Conservation (phyloP, 139 green algal species). For the Pycnococcus provasolii region DNA sequence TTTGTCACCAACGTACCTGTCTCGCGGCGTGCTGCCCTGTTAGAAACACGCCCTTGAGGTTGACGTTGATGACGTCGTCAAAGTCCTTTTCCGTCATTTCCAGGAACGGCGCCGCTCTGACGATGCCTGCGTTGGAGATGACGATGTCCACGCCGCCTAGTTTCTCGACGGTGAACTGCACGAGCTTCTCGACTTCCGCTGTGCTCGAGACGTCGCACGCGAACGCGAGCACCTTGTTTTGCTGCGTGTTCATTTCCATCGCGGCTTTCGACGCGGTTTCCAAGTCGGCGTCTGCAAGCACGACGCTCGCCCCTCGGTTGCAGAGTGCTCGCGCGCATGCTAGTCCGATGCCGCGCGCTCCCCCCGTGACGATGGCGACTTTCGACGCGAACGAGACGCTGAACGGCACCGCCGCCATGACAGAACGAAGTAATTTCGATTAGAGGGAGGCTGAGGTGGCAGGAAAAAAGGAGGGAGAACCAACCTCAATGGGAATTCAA, state of each 20-base stretch:
- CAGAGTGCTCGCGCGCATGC: slow-evolving; percentile 56
- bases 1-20: too few relatives aligned
- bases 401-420: too few relatives aligned
- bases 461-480: too few relatives aligned
- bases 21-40: slow-evolving; percentile 45
- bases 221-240: slow-evolving; percentile 26
- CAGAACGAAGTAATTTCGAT: too few relatives aligned
- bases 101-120: slow-evolving; percentile 58
- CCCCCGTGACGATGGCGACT: slow-evolving; percentile 36
- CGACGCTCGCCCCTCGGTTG: slow-evolving; percentile 43
- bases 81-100: slow-evolving; percentile 74
- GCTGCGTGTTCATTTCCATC: slow-evolving; percentile 20
- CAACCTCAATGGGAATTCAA: too few relatives aligned
- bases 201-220: slow-evolving; percentile 52
- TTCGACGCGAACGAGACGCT: background rate
- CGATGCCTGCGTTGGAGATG: slow-evolving; percentile 56
- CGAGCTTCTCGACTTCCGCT: slow-evolving; percentile 43
- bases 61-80: slow-evolving; percentile 64
- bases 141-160: slow-evolving; percentile 58
- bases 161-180: slow-evolving; percentile 41
- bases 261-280: slow-evolving; percentile 30
- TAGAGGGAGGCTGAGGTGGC: too few relatives aligned
- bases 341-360: slow-evolving; percentile 58
- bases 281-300: slow-evolving; percentile 59
- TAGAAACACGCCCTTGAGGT: slow-evolving; percentile 77